phyloP scores from a whole-genome alignment of 2,329 filamentous ascomycete genomes.

The Coniochaeta prunicola region DNA sequence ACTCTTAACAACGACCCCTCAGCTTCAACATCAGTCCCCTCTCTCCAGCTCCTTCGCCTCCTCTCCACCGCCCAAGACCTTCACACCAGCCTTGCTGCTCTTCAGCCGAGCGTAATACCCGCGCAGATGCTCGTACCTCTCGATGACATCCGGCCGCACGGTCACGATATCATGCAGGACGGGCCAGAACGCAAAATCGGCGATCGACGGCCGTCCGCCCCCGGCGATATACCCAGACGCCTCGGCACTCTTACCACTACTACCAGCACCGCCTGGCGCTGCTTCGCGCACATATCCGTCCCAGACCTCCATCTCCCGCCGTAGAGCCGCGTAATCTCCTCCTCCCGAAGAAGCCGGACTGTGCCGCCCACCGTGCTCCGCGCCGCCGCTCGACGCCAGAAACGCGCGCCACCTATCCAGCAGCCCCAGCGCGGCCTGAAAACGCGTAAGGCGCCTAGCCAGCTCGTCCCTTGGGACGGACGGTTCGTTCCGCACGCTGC shows the following conservation, averaged over 20 bases:
- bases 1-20: neutral
- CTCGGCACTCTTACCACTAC: too few species aligned
- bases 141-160: slow-evolving; percentile 30
- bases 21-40: neutral
- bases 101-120: slow-evolving; percentile 29
- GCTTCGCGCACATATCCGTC: slow-evolving; percentile 26
- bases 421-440: slow-evolving; percentile 33
- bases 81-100: slow-evolving; percentile 11
- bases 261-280: slow-evolving; percentile 9
- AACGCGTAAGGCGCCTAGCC: slow-evolving; percentile 29
- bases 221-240: slow-evolving; percentile 37
- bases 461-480: slow-evolving; percentile 18
- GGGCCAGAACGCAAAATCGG: slow-evolving; percentile 53
- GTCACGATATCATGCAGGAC: slow-evolving; percentile 42
- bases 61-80: slow-evolving; percentile 2
- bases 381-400: neutral
- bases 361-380: neutral
- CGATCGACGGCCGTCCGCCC: slow-evolving; percentile 27
- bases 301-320: slow-evolving; percentile 31
- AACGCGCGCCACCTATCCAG: slow-evolving; percentile 25
- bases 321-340: slow-evolving; percentile 9
- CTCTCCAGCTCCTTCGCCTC: neutral
- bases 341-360: too few species aligned
- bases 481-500: slow-evolving; percentile 17
- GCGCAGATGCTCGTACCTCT: slow-evolving; percentile 21